Base-by-base conservation (phyloP, 2,329 filamentous ascomycete genomes). In the Sporothrix brunneoviolacea region DNA sequence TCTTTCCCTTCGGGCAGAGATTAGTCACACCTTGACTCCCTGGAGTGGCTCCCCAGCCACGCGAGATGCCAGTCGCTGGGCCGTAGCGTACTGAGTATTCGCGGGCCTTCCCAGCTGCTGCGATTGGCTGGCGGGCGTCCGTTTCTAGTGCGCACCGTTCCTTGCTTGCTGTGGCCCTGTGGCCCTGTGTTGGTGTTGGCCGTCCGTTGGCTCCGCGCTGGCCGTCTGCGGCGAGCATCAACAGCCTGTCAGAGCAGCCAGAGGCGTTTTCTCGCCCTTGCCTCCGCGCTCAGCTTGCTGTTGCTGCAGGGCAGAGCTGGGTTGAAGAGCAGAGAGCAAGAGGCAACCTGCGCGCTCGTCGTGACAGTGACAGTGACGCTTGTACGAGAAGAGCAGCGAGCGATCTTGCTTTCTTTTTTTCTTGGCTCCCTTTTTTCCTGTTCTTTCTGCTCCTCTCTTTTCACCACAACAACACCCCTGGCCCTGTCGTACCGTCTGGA, bases 1-100 rank as follows among this genome's bases (percentile, higher is more conserved):
- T 21, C 24, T 15, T 48, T 48, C 36, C 19, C 37, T 40, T n/a
- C 8, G 8, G 19, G 21, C 28, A 40, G 18, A 37, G 50, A 51
- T 57, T 54, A 59, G 56, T 57, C 54, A 59, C 50, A 53, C 48
- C 43, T 43, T 48, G 24, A 10, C 6, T 28, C 24, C 24, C n/a
- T n/a, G n/a, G n/a, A n/a, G 18, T 19, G 18, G 18, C 18, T 33
- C 45, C 22, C 32, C 47, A 43, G 47, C 47, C 47, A 49, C 47
- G 39, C 38, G 38, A 42, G 32, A 33, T 38, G 21, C 32, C 27
- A 32, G 35, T 39, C 30, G 21, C 24, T 39, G 16, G 35, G 16
- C 42, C n/a, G n/a, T n/a, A n/a, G n/a, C n/a, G n/a, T n/a, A n/a
- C n/a, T n/a, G n/a, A 47, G 42, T 33, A 48, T 47, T 42, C 46